Evolutionary conservation across 352 stramenopile genomes (phyloP).

Genomic region (Pseudoperonospora humuli): DNA sequence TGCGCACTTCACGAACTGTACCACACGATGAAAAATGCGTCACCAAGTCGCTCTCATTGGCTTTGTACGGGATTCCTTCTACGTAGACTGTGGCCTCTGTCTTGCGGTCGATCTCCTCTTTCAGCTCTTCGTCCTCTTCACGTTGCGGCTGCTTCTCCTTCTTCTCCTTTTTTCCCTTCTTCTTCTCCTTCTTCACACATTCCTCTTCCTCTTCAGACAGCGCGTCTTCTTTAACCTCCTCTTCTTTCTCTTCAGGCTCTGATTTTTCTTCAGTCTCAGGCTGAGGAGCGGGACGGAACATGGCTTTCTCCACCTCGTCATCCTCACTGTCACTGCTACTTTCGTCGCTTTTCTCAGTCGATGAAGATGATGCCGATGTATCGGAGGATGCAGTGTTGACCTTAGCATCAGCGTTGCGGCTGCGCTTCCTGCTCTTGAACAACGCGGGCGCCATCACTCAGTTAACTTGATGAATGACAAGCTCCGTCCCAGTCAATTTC

Average conservation of each 20-base stretch:
- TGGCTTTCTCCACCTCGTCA: slow-evolving; percentile 63
- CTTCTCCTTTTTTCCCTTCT: slow-evolving; percentile 17
- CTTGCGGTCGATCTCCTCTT: slow-evolving; percentile 64
- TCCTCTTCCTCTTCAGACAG: slow-evolving; percentile 40
- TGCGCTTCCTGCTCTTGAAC: slow-evolving; percentile 27
- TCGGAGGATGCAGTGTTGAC: not conserved
- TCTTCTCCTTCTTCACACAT: slow-evolving; percentile 28
- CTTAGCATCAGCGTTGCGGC: slow-evolving; percentile 4
- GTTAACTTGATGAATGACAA: slow-evolving; percentile 9
- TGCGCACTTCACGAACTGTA: slow-evolving; percentile 89
- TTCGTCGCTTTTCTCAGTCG: slow-evolving; percentile 11
- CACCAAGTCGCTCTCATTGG: slow-evolving; percentile 85
- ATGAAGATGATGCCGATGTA: slow-evolving; percentile 5
- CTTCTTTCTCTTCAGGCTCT: slow-evolving; percentile 16
- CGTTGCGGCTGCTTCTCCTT: slow-evolving; percentile 6
- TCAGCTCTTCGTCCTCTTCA: slow-evolving; percentile 28
- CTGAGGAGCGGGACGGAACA: slow-evolving; percentile 53
- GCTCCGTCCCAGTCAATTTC: slow-evolving; percentile 19
- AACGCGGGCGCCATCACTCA: slow-evolving; percentile 10
- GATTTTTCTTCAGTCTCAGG: slow-evolving; percentile 13
- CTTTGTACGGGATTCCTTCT: slow-evolving; percentile 93
- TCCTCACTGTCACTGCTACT: slow-evolving; percentile 32
- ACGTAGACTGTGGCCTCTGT: slow-evolving; percentile 89
- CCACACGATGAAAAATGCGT: slow-evolving; percentile 84
- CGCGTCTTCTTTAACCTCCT: no score